These are phyloP conservation scores for Fusarium sublunatum DNA, from an alignment of 2,329 filamentous ascomycete species.

Conservation along the genomic window DNA sequence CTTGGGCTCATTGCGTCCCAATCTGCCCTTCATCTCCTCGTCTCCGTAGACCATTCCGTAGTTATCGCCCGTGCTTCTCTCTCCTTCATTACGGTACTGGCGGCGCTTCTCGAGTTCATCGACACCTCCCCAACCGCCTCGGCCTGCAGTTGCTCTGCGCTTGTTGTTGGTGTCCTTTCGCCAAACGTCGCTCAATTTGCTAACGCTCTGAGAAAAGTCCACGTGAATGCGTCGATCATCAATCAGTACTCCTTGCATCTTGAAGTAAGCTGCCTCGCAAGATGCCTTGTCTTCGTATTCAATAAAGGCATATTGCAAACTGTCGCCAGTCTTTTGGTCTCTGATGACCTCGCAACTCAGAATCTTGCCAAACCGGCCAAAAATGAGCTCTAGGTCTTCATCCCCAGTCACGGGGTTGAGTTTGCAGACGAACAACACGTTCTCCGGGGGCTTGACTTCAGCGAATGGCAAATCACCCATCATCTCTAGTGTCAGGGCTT, in stretches of 20 bases:
- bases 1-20: conserved; percentile 55
- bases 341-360: conserved; percentile 95
- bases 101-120: conserved; percentile 87
- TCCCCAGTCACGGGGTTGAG: conserved; percentile 96
- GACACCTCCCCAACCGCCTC: conserved; percentile 91
- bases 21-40: conserved; percentile 69
- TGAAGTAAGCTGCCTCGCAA: conserved; percentile 96
- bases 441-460: conserved; percentile 96
- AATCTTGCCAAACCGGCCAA: conserved; percentile 95
- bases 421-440: conserved; percentile 98
- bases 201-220: conserved; percentile 96
- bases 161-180: conserved; percentile 86
- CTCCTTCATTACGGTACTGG: conserved; percentile 82
- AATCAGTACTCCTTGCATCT: conserved; percentile 98
- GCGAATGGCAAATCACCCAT: conserved; percentile 97
- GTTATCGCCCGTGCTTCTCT: conserved; percentile 56
- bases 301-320: conserved; percentile 96
- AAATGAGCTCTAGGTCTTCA: conserved; percentile 93
- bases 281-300: conserved; percentile 94
- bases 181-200: conserved; percentile 90
- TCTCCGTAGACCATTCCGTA: conserved; percentile 88
- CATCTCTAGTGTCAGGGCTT: conserved; percentile 95
- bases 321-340: conserved; percentile 93
- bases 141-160: conserved; percentile 66
- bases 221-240: conserved; percentile 98